Conservation (phyloP, 2,329 filamentous ascomycete species). For the Lachnum nothofagi region DNA sequence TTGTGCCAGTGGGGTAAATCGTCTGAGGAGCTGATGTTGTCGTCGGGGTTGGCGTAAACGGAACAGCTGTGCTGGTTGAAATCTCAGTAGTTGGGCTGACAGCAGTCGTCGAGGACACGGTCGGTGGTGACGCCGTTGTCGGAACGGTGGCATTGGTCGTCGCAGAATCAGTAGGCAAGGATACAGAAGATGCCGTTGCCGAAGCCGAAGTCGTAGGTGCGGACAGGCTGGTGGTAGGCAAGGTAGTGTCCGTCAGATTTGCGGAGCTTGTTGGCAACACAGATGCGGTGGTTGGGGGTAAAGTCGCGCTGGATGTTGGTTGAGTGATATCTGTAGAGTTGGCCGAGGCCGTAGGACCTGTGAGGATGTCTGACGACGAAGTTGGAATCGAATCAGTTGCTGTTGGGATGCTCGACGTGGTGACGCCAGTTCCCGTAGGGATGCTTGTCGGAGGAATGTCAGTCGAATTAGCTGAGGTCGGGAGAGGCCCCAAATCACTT, state of each 20-base stretch:
- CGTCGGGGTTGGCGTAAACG: neutral
- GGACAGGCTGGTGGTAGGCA: neutral
- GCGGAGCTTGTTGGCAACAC: too few species aligned
- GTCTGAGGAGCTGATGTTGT: neutral
- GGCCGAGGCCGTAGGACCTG: neutral
- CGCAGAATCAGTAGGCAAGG: slow-evolving; percentile 1
- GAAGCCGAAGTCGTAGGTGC: neutral
- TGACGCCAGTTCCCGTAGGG: too few species aligned
- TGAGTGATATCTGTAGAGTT: neutral
- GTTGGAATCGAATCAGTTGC: neutral
- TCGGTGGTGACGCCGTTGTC: neutral
- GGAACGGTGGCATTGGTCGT: neutral
- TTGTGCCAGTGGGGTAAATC: neutral
- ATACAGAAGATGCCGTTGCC: neutral
- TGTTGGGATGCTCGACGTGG: neutral
- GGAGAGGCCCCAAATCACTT: neutral
- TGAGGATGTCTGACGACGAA: neutral
- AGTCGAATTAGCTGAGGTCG: too few species aligned
- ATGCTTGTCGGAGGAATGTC: too few species aligned
- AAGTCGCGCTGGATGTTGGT: too few species aligned
- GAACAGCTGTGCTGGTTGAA: too few species aligned
- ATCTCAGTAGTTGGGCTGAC: neutral
- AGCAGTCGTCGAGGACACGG: neutral
- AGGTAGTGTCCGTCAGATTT: too few species aligned
- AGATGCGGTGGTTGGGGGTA: neutral